Evolutionary conservation across 176 grass and related monocot species (phyloP).

Genomic region (Calamus simplicifolius): DNA sequence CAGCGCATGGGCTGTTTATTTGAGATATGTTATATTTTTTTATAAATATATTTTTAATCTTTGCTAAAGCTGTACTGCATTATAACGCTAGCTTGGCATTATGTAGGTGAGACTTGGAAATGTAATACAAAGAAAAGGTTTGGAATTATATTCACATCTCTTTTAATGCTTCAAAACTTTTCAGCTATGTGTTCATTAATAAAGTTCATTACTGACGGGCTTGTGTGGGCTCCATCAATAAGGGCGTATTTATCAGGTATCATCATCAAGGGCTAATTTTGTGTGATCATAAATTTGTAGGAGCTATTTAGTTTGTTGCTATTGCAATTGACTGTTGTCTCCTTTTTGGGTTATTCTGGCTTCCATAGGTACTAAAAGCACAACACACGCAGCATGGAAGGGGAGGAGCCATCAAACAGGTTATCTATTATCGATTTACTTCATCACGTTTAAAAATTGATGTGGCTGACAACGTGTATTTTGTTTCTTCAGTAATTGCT

Average conservation of each 20-base stretch:
- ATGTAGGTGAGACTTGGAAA: constrained; percentile 80
- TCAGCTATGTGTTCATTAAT: background rate
- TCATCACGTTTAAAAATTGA: too few species aligned
- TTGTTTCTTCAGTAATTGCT: too few species aligned
- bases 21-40: too few species aligned
- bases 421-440: constrained; percentile 13
- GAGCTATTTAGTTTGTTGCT: too few species aligned
- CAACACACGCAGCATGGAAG: constrained; percentile 72
- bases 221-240: constrained; percentile 26
- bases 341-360: constrained; percentile 3
- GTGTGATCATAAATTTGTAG: too few species aligned
- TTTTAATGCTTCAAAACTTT: constrained; percentile 16
- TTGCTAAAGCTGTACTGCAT: background rate
- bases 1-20: too few species aligned
- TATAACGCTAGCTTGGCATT: constrained; percentile 8
- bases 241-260: constrained; percentile 74
- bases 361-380: constrained; percentile 63
- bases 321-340: background rate
- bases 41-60: too few species aligned
- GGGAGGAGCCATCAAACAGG: constrained; percentile 79
- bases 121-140: constrained; percentile 68
- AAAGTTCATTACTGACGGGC: constrained; percentile 17
- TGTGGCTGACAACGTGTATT: too few species aligned
- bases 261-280: constrained; percentile 4
- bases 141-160: constrained; percentile 31